Evolutionary conservation across 2,329 filamentous ascomycete species (phyloP), one percentile per base, ranked within the genome.

Genomic region (Aaosphaeria arxii): DNA sequence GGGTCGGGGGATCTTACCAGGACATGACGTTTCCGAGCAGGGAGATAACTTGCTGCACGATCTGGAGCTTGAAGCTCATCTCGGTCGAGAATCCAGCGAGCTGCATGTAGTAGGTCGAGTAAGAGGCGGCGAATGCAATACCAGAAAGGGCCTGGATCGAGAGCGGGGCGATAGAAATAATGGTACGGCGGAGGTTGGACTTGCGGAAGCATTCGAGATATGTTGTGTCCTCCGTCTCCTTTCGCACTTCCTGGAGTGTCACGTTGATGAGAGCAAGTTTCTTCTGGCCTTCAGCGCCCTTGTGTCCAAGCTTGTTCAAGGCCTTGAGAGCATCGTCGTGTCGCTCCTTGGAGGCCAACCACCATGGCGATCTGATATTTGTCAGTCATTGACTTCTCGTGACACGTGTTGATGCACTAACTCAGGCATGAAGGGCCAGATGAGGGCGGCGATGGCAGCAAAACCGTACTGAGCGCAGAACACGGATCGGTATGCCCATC

Each of bases 181-280:
- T 88, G 3, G 89, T 94, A 17, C 89, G 83, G 48, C 89, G 85
- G 42, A 85, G 75, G 63, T 95, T 85, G 17, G 81, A 79, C 9
- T 88, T 87, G 66, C 79, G 85, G 79, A 95, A 94, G 72, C 89
- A 95, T 66, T 94, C 89, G 57, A 80, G 71, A 67, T 92, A 95
- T 40, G 80, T 84, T 6, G 86, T 81, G 38, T 88, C 88, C 9
- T 75, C 74, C 40, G 55, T 61, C 50, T 75, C 70, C 35, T 47
- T 43, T 38, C 57, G 58, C 9, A 70, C 53, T 46, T 71, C 54
- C 28, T 71, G 61, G 5, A 73, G 58, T 0, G 69, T 73, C 32
- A 54, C 53, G 36, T 61, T 55, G 30, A 63, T 63, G 38, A 50
- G 50, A 3, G 55, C 57, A 29, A 62, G 49, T 32, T 57, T 56